Evolutionary conservation across 805 yeast genomes (phyloP).

Genomic region (Wickerhamomyces xylosicus): DNA sequence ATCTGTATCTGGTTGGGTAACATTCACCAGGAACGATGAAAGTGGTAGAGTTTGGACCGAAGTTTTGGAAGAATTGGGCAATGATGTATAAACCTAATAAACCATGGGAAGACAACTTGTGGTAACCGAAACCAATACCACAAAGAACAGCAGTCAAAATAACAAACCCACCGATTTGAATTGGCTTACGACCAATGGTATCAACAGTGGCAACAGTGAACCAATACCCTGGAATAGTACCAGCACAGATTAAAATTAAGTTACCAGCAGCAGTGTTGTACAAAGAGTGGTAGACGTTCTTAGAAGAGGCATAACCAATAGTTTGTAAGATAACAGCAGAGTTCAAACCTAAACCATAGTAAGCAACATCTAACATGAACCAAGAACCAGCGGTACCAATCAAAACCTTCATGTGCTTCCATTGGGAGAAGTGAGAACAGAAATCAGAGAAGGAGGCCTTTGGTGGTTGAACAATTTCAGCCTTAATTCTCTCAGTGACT

Average conservation of each 20-base stretch:
- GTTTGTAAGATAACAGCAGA: slow-evolving; percentile 69
- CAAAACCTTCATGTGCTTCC: slow-evolving; percentile 77
- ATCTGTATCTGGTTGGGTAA: slow-evolving; percentile 92
- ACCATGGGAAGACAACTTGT: slow-evolving; percentile 57
- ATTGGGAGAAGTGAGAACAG: slow-evolving; percentile 61
- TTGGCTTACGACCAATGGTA: slow-evolving; percentile 72
- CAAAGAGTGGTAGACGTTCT: slow-evolving; percentile 58
- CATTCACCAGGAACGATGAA: slow-evolving; percentile 86
- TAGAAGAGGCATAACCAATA: slow-evolving; percentile 71
- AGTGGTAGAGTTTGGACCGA: slow-evolving; percentile 90
- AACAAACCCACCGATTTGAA: slow-evolving; percentile 69
- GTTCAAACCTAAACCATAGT: slow-evolving; percentile 81
- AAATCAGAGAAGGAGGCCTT: slow-evolving; percentile 77
- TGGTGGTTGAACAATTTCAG: slow-evolving; percentile 51
- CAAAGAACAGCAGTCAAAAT: slow-evolving; percentile 65
- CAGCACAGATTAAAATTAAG: slow-evolving; percentile 87
- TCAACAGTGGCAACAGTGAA: slow-evolving; percentile 71
- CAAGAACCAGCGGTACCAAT: slow-evolving; percentile 88
- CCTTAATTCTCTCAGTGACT: slow-evolving; percentile 39
- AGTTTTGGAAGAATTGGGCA: slow-evolving; percentile 81
- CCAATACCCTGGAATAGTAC: slow-evolving; percentile 95
- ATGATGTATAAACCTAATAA: slow-evolving; percentile 68
- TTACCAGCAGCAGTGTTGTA: slow-evolving; percentile 85
- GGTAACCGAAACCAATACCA: slow-evolving; percentile 75
- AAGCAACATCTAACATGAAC: slow-evolving; percentile 86